Evolutionary conservation across 768 basidiomycete species (phyloP).

Genomic region (Imleria badia): DNA sequence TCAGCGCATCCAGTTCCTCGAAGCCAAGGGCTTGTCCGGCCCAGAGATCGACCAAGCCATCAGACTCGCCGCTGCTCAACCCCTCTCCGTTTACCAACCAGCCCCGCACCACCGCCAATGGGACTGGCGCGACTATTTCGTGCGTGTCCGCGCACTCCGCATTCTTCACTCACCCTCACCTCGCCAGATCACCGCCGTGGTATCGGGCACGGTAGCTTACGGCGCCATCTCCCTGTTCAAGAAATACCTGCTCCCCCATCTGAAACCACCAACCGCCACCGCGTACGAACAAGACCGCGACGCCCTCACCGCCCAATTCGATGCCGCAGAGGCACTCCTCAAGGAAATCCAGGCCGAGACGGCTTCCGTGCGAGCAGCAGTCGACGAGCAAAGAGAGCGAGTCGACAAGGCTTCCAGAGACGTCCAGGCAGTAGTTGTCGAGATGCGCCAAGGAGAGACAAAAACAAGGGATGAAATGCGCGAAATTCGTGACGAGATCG

Average conservation of each 20-base stretch:
- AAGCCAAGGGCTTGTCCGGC: conserved; percentile 85
- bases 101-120: conserved; percentile 51
- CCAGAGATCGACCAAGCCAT: conserved; percentile 86
- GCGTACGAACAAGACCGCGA: conserved; percentile 89
- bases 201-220: conserved; percentile 84
- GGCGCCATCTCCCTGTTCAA: conserved; percentile 78
- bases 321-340: conserved; percentile 78
- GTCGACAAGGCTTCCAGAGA: conserved; percentile 72
- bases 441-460: conserved; percentile 76
- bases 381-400: conserved; percentile 73
- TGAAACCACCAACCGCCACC: conserved; percentile 82
- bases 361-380: conserved; percentile 62
- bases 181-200: conserved; percentile 82
- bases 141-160: conserved; percentile 39
- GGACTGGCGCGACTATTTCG: conserved; percentile 99
- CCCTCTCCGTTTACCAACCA: conserved; percentile 41
- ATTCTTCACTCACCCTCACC: conserved; percentile 17
- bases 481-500: conserved; percentile 89
- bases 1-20: conserved; percentile 91
- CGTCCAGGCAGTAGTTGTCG: conserved; percentile 68
- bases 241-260: conserved; percentile 91
- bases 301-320: conserved; percentile 84
- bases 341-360: conserved; percentile 81
- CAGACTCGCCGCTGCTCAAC: conserved; percentile 49
- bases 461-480: conserved; percentile 86